These are phyloP conservation scores for Coemansia sp. DNA, from an alignment of 192 early-diverging fungal species.

Conservation along the genomic window DNA sequence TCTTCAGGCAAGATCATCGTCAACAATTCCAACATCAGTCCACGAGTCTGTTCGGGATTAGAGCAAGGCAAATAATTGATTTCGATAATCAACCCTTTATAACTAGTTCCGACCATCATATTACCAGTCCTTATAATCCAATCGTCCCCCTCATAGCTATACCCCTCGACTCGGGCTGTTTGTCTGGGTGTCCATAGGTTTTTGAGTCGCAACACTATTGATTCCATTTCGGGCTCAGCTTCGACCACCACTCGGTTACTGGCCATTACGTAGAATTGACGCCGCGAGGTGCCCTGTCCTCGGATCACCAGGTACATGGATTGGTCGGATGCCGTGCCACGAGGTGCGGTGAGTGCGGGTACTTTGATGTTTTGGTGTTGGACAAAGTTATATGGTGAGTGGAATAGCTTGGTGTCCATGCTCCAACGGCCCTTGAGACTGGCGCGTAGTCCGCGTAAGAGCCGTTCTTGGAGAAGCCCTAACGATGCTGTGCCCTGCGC, in stretches of 20 bases:
- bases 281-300: constrained; percentile 37
- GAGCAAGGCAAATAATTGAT: constrained; percentile 58
- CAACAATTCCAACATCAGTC: constrained; percentile 54
- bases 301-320: constrained; percentile 53
- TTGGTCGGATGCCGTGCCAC: constrained; percentile 50
- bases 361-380: constrained; percentile 44
- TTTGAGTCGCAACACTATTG: constrained; percentile 45
- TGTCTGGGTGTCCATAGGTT: constrained; percentile 57
- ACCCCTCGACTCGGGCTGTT: constrained; percentile 53
- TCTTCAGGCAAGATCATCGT: constrained; percentile 52
- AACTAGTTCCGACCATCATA: constrained; percentile 55
- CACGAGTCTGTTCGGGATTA: constrained; percentile 46
- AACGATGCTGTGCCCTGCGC: constrained; percentile 56
- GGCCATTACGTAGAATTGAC: constrained; percentile 55
- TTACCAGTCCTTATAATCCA: constrained; percentile 55
- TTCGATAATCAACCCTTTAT: constrained; percentile 56
- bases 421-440: constrained; percentile 52
- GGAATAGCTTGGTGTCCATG: constrained; percentile 54
- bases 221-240: constrained; percentile 56
- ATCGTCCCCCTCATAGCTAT: constrained; percentile 55
- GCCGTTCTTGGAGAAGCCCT: constrained; percentile 48
- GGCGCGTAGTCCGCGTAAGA: constrained; percentile 51
- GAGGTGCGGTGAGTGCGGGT: neutral
- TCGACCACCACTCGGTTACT: constrained; percentile 58
- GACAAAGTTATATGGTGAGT: constrained; percentile 48